Evolutionary conservation across 345 rosid species (phyloP).

Genomic region (Gossypium raimondii): DNA sequence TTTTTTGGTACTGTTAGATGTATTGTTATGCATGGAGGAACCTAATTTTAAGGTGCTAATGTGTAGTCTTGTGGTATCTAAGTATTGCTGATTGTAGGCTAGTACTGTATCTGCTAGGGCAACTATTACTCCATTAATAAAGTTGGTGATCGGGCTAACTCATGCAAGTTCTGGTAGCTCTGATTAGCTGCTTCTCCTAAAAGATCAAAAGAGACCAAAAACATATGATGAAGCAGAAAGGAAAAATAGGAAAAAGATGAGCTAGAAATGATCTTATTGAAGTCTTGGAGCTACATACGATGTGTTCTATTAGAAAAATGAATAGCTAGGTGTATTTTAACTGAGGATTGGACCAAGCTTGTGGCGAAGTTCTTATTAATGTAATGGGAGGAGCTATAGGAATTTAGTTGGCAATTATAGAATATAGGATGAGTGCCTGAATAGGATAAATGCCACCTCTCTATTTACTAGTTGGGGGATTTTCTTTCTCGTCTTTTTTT

Average conservation of each 20-base stretch:
- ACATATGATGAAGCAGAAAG: not conserved
- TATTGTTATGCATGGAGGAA: not conserved
- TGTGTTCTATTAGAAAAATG: not conserved
- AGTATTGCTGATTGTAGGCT: not conserved
- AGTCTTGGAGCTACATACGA: not conserved
- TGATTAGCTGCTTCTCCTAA: not conserved
- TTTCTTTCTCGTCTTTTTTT: not conserved
- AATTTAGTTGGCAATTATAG: not conserved
- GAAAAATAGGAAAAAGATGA: conserved; percentile 3
- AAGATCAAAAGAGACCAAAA: not conserved
- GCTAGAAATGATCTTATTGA: not conserved
- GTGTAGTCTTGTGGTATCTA: not conserved
- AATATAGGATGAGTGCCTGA: not conserved
- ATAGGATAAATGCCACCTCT: not conserved
- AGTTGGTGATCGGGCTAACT: not conserved
- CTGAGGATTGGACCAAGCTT: not conserved
- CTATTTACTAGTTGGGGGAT: not conserved
- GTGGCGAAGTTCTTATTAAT: not conserved
- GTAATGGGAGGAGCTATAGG: not conserved
- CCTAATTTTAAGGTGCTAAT: not conserved
- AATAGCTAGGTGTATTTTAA: not conserved
- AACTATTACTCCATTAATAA: too few species aligned
- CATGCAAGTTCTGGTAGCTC: not conserved
- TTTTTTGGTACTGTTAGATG: not conserved
- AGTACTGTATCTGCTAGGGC: not conserved